Evolutionary conservation across 177 flowering plant species (phyloP), one percentile per base, ranked within the genome.

Genomic region (Vitis hybrid): DNA sequence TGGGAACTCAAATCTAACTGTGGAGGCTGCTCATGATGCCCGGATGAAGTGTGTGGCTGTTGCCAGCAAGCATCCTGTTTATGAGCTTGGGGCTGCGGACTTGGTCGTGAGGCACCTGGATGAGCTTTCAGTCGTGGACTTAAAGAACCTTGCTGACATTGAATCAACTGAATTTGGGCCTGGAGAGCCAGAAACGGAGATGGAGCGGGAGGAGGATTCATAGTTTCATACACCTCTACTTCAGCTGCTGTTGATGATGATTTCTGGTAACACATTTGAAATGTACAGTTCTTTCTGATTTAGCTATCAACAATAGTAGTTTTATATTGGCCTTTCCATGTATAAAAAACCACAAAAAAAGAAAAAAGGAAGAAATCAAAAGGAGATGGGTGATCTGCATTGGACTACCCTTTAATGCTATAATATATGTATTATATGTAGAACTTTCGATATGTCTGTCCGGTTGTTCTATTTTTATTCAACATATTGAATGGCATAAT

Each of bases 1-100:
- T 81, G 98, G 98, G 58, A 94, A 88, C 76, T 92, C 98, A 0
- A 94, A 92, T 66, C 89, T 81, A n/a, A 93, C 94, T 0, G 88
- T 95, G 63, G 98, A 95, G 85, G 99, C 98, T 67, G 98, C 98
- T 1, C 99, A 88, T 72, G 99, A 95, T 84, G 94, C 88, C 1
- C 81, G 80, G 26, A 95, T 95, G 99, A 95, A 93, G 79, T 95
- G 99, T 75, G 94, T 95, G 30, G 99, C 94, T 39, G 93, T 95
- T 59, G 97, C 98, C 19, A 90, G 97, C 79, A 95, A 91, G 79
- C 99, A 91, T 67, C 99, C 97, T 6, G 78, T 85, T 48, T 95
- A 93, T 66, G 99, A 95, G 73, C 92, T 95, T 34, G 85, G 87
- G 30, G 99, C 99, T 54, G 99, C 99, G 2, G 99, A 95, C 70